Evolutionary conservation across 768 basidiomycete species (phyloP).

Genomic region (Epithele typhae): DNA sequence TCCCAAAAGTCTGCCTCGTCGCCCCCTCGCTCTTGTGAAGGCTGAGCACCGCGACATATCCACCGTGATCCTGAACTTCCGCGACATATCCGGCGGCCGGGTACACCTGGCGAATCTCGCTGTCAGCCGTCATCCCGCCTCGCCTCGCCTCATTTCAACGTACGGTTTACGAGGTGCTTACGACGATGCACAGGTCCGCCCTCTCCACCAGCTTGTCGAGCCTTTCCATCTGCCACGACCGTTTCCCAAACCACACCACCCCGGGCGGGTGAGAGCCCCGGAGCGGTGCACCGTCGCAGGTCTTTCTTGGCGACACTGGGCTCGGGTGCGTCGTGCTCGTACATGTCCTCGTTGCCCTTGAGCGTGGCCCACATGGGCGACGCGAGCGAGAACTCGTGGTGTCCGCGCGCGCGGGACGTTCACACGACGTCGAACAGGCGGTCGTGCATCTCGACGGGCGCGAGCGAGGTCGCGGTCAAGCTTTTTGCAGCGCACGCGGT

Average conservation of each 20-base stretch:
- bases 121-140: not conserved
- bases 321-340: constrained; percentile 29
- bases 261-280: constrained; percentile 31
- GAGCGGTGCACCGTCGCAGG: constrained; percentile 30
- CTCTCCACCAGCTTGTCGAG: constrained; percentile 25
- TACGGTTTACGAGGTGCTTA: constrained; percentile 38
- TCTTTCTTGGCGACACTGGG: constrained; percentile 20
- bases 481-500: too few relatives aligned
- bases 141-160: constrained; percentile 8
- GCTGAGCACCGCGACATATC: constrained; percentile 34
- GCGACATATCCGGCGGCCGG: constrained; percentile 29
- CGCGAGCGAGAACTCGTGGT: constrained; percentile 33
- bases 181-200: constrained; percentile 34
- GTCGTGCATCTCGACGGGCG: constrained; percentile 71
- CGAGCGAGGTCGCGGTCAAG: too few relatives aligned
- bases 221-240: constrained; percentile 22
- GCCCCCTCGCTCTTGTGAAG: constrained; percentile 31
- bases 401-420: constrained; percentile 36
- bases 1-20: constrained; percentile 44
- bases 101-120: constrained; percentile 28
- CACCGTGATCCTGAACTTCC: constrained; percentile 26
- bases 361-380: constrained; percentile 19
- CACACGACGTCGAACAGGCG: constrained; percentile 51
- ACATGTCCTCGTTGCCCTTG: constrained; percentile 19
- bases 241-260: constrained; percentile 42